phyloP scores from a whole-genome alignment of 306 rosid species.

The Elaeagnus macrophylla region DNA sequence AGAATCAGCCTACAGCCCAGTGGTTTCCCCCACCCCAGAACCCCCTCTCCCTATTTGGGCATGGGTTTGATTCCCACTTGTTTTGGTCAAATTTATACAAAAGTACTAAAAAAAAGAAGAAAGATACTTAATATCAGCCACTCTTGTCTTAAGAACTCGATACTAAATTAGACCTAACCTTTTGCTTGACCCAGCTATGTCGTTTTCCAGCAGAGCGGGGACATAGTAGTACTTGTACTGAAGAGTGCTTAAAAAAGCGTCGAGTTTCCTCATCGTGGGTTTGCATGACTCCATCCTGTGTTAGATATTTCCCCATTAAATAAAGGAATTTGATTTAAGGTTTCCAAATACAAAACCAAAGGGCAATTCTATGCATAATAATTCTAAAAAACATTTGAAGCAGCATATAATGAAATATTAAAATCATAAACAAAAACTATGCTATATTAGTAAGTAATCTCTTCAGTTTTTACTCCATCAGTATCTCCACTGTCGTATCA shows the following conservation, averaged over 20 bases:
- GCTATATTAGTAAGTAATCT: background rate
- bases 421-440: background rate
- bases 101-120: slow-evolving; percentile 1
- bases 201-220: slow-evolving; percentile 85
- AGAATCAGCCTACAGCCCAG: too few species aligned
- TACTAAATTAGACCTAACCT: slow-evolving; percentile 31
- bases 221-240: slow-evolving; percentile 83
- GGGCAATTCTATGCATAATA: background rate
- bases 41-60: too few species aligned
- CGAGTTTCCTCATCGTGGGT: slow-evolving; percentile 97
- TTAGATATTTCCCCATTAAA: slow-evolving; percentile 1
- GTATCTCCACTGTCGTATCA: background rate
- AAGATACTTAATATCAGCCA: slow-evolving; percentile 4
- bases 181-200: slow-evolving; percentile 87
- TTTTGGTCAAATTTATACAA: slow-evolving; percentile 2
- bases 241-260: slow-evolving; percentile 85
- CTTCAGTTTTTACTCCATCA: background rate
- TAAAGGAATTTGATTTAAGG: slow-evolving; percentile 1
- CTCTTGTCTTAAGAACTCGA: slow-evolving; percentile 6
- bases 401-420: background rate
- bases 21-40: too few species aligned
- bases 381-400: slow-evolving; percentile 1
- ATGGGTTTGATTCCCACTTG: background rate
- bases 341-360: slow-evolving; percentile 11
- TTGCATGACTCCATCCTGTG: slow-evolving; percentile 95